Base-by-base conservation (phyloP, 2,329 filamentous ascomycete species). In the Tolypocladium album region DNA sequence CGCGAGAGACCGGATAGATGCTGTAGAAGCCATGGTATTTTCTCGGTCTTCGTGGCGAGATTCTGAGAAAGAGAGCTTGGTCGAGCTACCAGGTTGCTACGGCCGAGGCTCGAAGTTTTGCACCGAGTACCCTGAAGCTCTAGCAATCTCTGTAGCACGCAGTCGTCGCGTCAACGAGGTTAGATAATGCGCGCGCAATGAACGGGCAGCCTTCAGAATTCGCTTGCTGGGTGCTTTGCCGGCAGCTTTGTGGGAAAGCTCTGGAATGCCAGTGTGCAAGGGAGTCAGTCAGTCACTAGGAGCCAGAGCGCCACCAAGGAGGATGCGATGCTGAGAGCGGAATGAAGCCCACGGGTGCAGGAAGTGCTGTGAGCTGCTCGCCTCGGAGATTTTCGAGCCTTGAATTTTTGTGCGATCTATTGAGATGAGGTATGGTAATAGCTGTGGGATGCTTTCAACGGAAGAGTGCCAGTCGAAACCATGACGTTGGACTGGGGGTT, bases 1-100 rank as follows among this genome's bases (percentile, higher is more conserved):
- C 63, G 76, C 67, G 57, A 82, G 73, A 7, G 76, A 62, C 57
- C 76, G 75, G 60, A 62, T 61, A 4, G 50, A 39, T 7, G 61
- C 31, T 55, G 60, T 60, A 34, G n/a, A 43, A 20, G 56, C 40
- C 56, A 57, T 57, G 27, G 20, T 45, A 24, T 17, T 55, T 45
- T 11, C 39, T 22, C 39, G 40, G 20, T 2, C 40, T 45, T 27
- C 27, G 45, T n/a, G 27, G 17, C 17, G 27, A 20, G 20, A 7
- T 39, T 20, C 13, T 7, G 50, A n/a, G 17, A 3, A 11, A 31
- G n/a, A n/a, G n/a, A 15, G 27, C 3, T 34, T n/a, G n/a, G n/a
- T n/a, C n/a, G n/a, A n/a, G n/a, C n/a, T n/a, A n/a, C n/a, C n/a
- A n/a, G 1, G 17, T 13, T 22, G 9, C 42, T 24, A 45, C 43